phyloP scores from a whole-genome alignment of 2,329 filamentous ascomycete genomes.

The Epichloe aotearoae region DNA sequence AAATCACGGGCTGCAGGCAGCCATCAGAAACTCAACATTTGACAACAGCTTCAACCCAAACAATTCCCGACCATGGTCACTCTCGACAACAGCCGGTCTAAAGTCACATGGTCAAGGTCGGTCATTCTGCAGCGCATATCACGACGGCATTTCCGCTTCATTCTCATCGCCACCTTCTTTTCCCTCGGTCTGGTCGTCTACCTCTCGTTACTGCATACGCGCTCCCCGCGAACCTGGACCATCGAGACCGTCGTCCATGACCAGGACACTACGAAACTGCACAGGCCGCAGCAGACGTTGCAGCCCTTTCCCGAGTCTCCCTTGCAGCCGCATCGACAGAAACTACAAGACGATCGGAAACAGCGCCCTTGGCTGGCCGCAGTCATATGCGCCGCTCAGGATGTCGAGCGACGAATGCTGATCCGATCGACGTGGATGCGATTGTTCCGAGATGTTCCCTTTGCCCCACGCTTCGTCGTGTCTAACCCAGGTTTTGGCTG shows the following conservation, averaged over 20 bases:
- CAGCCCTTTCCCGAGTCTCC: constrained; percentile 15
- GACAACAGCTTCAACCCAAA: neutral
- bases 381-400: constrained; percentile 16
- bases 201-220: neutral
- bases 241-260: constrained; percentile 5
- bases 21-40: neutral
- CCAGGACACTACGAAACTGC: neutral
- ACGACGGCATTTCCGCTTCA: neutral
- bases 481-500: constrained; percentile 17
- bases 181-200: neutral
- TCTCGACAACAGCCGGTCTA: neutral
- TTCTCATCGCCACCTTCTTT: neutral
- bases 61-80: neutral
- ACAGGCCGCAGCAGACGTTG: constrained; percentile 8
- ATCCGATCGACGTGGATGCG: constrained; percentile 21
- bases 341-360: neutral
- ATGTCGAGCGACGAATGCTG: constrained; percentile 16
- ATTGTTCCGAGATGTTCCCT: constrained; percentile 16
- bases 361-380: constrained; percentile 15
- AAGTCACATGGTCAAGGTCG: neutral
- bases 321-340: constrained; percentile 3
- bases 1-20: neutral
- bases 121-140: neutral
- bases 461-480: constrained; percentile 19
- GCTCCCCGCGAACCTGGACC: constrained; percentile 1